Conservation (phyloP, 2,329 filamentous ascomycete species). For the Leptographium radiaticola region DNA sequence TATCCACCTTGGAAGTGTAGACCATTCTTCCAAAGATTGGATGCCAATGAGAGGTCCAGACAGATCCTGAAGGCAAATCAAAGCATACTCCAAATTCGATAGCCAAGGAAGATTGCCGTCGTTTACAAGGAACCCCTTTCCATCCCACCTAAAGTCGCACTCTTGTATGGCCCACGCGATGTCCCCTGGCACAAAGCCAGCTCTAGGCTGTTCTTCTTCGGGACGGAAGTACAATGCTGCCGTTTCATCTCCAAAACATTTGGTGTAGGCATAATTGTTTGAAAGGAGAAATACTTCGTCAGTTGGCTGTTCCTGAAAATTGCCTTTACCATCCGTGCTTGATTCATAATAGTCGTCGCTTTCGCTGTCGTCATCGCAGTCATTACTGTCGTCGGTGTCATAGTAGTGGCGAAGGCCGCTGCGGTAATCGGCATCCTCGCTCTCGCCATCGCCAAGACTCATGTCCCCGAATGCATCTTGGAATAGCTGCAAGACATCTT, state of each 20-base stretch:
- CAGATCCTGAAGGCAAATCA: background rate
- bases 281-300: background rate
- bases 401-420: too few species aligned
- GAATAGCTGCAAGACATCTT: too few species aligned
- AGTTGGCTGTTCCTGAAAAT: background rate
- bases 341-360: background rate
- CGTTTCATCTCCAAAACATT: background rate
- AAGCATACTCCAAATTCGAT: background rate
- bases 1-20: too few species aligned
- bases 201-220: background rate
- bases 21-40: too few species aligned
- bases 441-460: background rate
- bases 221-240: background rate
- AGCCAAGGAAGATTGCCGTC: background rate
- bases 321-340: background rate
- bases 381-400: background rate
- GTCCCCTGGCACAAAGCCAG: background rate
- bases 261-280: background rate
- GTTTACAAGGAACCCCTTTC: background rate
- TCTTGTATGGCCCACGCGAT: background rate
- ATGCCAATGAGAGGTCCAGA: background rate
- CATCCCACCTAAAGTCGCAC: too few species aligned
- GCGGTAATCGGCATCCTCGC: too few species aligned
- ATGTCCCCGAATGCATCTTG: too few species aligned
- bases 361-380: background rate